Base-by-base conservation (phyloP, 768 basidiomycete species). In the Trametes cingulata region DNA sequence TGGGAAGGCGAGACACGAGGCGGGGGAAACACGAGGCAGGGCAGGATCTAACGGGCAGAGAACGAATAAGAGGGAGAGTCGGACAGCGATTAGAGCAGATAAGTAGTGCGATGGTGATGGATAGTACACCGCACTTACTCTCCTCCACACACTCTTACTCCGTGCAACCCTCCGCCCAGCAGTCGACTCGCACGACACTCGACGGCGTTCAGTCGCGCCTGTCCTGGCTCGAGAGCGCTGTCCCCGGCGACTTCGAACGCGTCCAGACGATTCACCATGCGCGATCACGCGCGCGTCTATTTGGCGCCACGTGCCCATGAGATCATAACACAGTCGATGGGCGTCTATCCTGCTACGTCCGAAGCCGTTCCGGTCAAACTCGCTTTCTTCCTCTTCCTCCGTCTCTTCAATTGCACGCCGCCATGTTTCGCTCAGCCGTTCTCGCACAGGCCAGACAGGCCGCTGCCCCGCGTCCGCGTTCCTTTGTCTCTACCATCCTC, bases 401-500 rank as follows among this genome's bases (percentile, higher is more conserved):
- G 29, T 33, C 29, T 33, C 29, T 33, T 33, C 29, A 8, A 10
- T 47, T 20, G 27, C 56, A 22, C 8, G 27, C 52, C 59, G 43
- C 54, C 62, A 76, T 75, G 74, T 65, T 74, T 20, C 71, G 71
- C 24, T 52, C 66, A 35, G 60, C 71, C 24, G 52, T 68, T 41
- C 56, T 56, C 39, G 48, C 60, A 53, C 62, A 66, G 39, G 67
- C 59, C 37, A 73, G 64, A 52, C 63, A 51, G 64, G 58, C 56
- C 39, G 66, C 46, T 57, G 59, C 46, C 39, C 52, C 66, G 56
- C 67, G 61, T 42, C 64, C 70, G 45, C 72, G 80, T 50, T 61
- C 64, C 29, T 78, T 82, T 56, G 82, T 82, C 45, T 85, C 84
- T 27, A 78, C 85, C 17, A 79, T 82, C 22, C 80, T 87, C 58